Evolutionary conservation across 805 yeast species (phyloP).

Genomic region (Wickerhamomyces hampshirensis): DNA sequence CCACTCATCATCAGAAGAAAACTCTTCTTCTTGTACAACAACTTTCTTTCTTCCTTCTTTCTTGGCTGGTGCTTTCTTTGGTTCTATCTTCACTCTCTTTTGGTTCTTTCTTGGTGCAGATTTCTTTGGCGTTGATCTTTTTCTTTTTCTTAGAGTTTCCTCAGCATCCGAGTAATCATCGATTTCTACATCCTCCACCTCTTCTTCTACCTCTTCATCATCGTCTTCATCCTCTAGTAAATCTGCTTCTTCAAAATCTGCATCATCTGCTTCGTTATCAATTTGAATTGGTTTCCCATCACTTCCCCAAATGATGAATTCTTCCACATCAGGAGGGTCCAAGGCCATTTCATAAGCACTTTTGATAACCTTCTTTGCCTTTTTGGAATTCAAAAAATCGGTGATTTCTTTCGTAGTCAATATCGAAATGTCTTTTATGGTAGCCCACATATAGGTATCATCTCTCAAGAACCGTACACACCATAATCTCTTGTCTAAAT

Average conservation of each 20-base stretch:
- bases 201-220: slow-evolving; percentile 25
- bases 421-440: slow-evolving; percentile 43
- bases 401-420: slow-evolving; percentile 40
- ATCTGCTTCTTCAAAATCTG: slow-evolving; percentile 23
- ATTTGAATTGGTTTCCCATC: slow-evolving; percentile 34
- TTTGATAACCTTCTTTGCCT: slow-evolving; percentile 40
- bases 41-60: slow-evolving; percentile 5
- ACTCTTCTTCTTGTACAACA: slow-evolving; percentile 18
- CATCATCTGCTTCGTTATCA: slow-evolving; percentile 29
- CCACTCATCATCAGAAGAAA: slow-evolving; percentile 25
- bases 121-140: slow-evolving; percentile 8
- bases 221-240: slow-evolving; percentile 23
- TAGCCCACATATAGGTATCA: slow-evolving; percentile 68
- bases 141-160: slow-evolving; percentile 10
- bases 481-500: slow-evolving; percentile 25
- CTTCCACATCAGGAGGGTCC: slow-evolving; percentile 45
- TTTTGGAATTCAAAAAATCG: slow-evolving; percentile 31
- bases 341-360: slow-evolving; percentile 51
- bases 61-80: slow-evolving; percentile 9
- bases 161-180: slow-evolving; percentile 13
- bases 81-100: not conserved
- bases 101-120: slow-evolving; percentile 5
- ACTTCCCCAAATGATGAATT: slow-evolving; percentile 37
- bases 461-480: slow-evolving; percentile 70
- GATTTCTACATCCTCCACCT: slow-evolving; percentile 21